phyloP scores from a whole-genome alignment of 305 asterid genomes.

The Fraxinus ornus region DNA sequence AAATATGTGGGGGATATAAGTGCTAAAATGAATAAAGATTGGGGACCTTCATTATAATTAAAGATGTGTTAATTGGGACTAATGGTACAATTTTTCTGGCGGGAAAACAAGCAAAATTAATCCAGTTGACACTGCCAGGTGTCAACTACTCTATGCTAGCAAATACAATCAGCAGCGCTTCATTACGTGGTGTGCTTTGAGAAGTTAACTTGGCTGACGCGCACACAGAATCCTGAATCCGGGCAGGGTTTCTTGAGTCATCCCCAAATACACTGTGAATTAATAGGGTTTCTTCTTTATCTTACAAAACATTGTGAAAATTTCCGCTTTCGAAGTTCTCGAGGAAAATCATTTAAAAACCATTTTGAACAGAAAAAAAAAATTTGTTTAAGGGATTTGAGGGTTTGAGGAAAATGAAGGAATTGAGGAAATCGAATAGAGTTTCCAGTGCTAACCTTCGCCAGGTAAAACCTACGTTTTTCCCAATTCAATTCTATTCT shows the following conservation, averaged over 20 bases:
- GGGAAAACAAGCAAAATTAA: neutral
- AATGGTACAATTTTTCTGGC: neutral
- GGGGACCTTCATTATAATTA: neutral
- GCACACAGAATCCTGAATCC: neutral
- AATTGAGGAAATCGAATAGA: neutral
- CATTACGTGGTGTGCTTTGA: neutral
- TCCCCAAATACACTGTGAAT: neutral
- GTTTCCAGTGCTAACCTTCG: neutral
- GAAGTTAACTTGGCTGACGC: no score
- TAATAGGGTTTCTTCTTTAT: neutral
- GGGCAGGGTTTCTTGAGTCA: neutral
- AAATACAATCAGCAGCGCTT: neutral
- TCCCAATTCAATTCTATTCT: neutral
- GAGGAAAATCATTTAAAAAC: neutral
- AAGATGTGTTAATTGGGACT: neutral
- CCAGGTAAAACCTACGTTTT: neutral
- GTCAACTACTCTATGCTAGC: neutral
- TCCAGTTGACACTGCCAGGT: neutral
- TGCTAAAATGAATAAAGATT: neutral
- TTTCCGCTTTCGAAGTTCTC: neutral
- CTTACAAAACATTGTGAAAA: neutral
- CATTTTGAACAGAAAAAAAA: neutral
- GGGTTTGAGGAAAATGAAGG: neutral
- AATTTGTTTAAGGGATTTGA: neutral
- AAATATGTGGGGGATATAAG: neutral